Conservation (phyloP, 257 asterid genomes). For the Solanum ossicruentum region DNA sequence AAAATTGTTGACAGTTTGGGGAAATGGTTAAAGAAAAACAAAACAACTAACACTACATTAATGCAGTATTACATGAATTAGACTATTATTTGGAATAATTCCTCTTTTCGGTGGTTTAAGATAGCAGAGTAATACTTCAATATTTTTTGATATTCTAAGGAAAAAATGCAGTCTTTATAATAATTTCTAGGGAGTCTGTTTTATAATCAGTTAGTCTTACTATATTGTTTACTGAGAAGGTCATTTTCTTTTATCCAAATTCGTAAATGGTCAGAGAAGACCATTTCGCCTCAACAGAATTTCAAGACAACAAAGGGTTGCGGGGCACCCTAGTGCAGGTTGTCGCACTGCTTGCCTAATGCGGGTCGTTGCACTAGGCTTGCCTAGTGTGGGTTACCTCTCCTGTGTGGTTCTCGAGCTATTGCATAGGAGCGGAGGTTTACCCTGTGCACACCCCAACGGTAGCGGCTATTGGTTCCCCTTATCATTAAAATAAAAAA, state of each 20-base stretch:
- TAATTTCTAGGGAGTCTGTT: background rate
- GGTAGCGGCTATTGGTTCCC: too few species aligned
- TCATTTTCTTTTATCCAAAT: background rate
- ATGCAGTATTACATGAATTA: background rate
- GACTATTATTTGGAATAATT: background rate
- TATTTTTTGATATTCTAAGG: background rate
- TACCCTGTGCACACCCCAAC: too few species aligned
- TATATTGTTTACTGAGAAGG: background rate
- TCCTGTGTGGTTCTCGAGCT: too few species aligned
- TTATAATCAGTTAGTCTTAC: background rate
- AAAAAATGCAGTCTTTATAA: background rate
- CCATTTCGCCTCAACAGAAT: background rate
- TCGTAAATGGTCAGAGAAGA: background rate
- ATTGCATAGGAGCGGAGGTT: too few species aligned
- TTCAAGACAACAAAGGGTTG: background rate
- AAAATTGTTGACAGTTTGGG: background rate
- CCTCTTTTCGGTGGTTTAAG: background rate
- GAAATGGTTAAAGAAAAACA: background rate
- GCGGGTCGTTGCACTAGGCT: too few species aligned
- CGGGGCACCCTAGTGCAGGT: too few species aligned
- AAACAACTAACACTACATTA: background rate
- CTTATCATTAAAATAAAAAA: too few species aligned
- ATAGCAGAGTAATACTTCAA: background rate
- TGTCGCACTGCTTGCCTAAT: too few species aligned
- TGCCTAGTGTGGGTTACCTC: too few species aligned